Evolutionary conservation across 371 early-diverging fungal genomes (phyloP), one percentile per base, ranked within the genome.

Genomic region (Capniomyces stellatus): DNA sequence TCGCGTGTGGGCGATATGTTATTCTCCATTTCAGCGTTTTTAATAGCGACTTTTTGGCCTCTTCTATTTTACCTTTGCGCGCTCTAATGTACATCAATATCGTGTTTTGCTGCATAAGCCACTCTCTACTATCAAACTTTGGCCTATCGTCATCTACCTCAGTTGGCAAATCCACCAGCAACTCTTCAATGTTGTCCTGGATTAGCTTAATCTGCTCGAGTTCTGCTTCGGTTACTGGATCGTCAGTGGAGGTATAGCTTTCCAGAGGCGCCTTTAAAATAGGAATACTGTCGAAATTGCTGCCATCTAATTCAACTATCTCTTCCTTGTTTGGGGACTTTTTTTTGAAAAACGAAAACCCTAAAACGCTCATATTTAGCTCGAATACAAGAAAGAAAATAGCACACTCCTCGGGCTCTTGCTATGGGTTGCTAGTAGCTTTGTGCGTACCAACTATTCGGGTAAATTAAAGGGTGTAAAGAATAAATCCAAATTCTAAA

Each of bases 11-110:
- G 3, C 76, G 68, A 67, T 80, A 88, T 39, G 61, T 73, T 54
- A 73, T 72, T 41, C 82, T 75, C 93, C 93, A 92, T 47, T 64
- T 61, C 12, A 92, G 63, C 0, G 88, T 80, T 29, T 69, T 73
- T 52, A 74, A 73, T 23, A 92, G 62, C 52, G 84, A 73, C 31
- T 63, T 70, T 24, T 71, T 70, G 25, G 89, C 75, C 29, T 75
- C 72, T 47, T 65, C 69, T 22, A 65, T 57, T 55, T 82, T 70
- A 83, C 84, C 84, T 56, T 83, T 82, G 52, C 79, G 72, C 8
- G 89, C 86, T 15, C 82, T 74, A 66, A 90, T 63, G 57, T 86
- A 89, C 27, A 6, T 42, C 13, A 87, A 70, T 30, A 81, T 68
- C 23, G 81, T 59, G 18, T 79, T 77, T 27, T 57, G 61, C 1